Evolutionary conservation across 2,329 filamentous ascomycete genomes (phyloP).

Genomic region (Xylaria multiplex): DNA sequence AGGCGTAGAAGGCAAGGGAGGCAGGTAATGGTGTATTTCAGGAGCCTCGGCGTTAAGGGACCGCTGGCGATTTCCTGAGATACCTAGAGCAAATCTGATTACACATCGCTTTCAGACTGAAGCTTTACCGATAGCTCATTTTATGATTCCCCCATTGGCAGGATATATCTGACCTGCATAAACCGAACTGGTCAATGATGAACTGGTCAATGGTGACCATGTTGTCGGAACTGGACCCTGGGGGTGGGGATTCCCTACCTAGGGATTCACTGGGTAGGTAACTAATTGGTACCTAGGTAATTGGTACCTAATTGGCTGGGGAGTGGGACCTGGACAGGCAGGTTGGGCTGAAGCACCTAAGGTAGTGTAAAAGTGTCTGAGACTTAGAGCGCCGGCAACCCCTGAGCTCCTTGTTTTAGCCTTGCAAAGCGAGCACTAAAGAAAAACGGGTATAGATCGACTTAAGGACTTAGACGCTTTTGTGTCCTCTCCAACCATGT

Average conservation of each 20-base stretch:
- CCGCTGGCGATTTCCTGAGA: constrained; percentile 25
- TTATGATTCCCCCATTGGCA: not conserved
- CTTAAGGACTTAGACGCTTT: constrained; percentile 17
- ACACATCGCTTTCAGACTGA: constrained; percentile 4
- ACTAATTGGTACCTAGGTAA: too few relatives aligned
- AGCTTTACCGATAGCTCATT: not conserved
- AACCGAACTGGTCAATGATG: not conserved
- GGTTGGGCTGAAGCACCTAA: not conserved
- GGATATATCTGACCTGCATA: not conserved
- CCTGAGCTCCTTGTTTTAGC: constrained; percentile 33
- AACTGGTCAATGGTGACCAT: not conserved
- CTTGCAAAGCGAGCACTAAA: constrained; percentile 28
- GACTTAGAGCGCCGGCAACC: constrained; percentile 5
- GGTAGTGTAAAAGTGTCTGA: not conserved
- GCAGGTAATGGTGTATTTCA: constrained; percentile 12
- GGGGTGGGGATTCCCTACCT: too few relatives aligned
- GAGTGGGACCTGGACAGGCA: too few relatives aligned
- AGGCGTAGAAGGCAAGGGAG: constrained; percentile 7
- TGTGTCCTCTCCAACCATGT: constrained; percentile 29
- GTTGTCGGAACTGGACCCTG: not conserved
- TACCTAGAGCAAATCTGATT: constrained; percentile 28
- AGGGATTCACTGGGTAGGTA: too few relatives aligned
- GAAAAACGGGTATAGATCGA: not conserved
- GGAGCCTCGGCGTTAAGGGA: constrained; percentile 33
- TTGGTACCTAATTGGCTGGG: too few relatives aligned